phyloP scores from a whole-genome alignment of 2,329 filamentous ascomycete genomes.

The Bipolaris zeicola region DNA sequence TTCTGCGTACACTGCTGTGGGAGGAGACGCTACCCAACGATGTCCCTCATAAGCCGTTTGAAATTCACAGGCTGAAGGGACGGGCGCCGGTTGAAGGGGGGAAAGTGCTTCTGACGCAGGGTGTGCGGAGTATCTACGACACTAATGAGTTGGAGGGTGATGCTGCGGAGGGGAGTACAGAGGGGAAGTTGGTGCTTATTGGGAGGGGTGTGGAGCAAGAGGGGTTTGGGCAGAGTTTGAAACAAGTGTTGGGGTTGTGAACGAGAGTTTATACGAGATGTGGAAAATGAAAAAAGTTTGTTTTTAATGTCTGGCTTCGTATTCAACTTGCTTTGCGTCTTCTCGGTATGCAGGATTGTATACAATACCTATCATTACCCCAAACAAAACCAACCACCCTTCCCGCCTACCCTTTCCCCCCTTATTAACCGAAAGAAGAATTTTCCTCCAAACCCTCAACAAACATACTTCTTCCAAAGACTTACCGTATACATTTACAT shows the following conservation, averaged over 20 bases:
- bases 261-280: too few species aligned
- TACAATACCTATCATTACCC: too few species aligned
- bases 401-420: too few species aligned
- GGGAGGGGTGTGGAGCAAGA: constrained; percentile 37
- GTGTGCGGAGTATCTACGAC: constrained; percentile 92
- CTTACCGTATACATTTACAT: too few species aligned
- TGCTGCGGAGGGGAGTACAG: not conserved
- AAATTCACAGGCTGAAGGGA: constrained; percentile 89
- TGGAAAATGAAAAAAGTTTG: too few species aligned
- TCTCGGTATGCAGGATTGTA: too few species aligned
- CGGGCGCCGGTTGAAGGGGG: constrained; percentile 71
- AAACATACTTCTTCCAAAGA: too few species aligned
- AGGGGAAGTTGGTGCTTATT: constrained; percentile 43
- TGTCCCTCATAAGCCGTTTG: constrained; percentile 57
- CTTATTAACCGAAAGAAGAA: too few species aligned
- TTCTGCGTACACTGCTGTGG: constrained; percentile 86
- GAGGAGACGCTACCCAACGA: constrained; percentile 65
- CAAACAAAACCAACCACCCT: too few species aligned
- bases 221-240: constrained; percentile 19
- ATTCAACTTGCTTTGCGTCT: not conserved
- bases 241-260: constrained; percentile 1
- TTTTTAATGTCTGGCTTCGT: not conserved
- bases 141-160: constrained; percentile 66
- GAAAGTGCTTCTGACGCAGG: constrained; percentile 78
- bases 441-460: too few species aligned